Evolutionary conservation across 257 asterid genomes (phyloP).

Genomic region (Fraxinus pennsylvanica): DNA sequence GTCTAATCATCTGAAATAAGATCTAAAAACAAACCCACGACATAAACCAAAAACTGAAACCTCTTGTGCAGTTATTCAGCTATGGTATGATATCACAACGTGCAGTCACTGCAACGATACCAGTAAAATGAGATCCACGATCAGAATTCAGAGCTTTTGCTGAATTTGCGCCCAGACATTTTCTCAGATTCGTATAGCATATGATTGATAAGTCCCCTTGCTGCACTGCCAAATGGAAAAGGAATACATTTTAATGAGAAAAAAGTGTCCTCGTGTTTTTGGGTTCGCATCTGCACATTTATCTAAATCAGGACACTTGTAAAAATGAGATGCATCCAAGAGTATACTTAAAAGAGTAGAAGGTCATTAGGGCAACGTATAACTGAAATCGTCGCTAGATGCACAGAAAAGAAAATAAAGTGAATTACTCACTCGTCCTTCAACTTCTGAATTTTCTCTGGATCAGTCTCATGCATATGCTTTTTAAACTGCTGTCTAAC

Average conservation of each 20-base stretch:
- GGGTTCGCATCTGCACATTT: neutral
- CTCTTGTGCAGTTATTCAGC: neutral
- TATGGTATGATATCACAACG: neutral
- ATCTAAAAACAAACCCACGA: neutral
- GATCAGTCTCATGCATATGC: slow-evolving; percentile 82
- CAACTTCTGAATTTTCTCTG: slow-evolving; percentile 75
- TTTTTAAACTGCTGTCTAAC: slow-evolving; percentile 82
- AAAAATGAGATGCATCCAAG: neutral
- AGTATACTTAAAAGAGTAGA: neutral
- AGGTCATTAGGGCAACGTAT: neutral
- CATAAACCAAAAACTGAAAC: neutral
- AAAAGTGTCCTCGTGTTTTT: too few species aligned
- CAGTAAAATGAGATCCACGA: neutral
- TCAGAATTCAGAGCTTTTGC: slow-evolving; percentile 42
- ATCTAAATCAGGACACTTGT: neutral
- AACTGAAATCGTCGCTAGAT: neutral
- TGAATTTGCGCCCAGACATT: slow-evolving; percentile 71
- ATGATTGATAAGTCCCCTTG: slow-evolving; percentile 90
- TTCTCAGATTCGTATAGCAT: slow-evolving; percentile 78
- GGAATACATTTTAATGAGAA: neutral
- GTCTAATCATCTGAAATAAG: neutral
- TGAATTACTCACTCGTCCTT: slow-evolving; percentile 73
- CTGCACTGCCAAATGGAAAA: slow-evolving; percentile 65
- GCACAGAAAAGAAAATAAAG: neutral
- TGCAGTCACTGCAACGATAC: neutral